phyloP scores from a whole-genome alignment of 345 rosid species.

The Reutealis trisperma region DNA sequence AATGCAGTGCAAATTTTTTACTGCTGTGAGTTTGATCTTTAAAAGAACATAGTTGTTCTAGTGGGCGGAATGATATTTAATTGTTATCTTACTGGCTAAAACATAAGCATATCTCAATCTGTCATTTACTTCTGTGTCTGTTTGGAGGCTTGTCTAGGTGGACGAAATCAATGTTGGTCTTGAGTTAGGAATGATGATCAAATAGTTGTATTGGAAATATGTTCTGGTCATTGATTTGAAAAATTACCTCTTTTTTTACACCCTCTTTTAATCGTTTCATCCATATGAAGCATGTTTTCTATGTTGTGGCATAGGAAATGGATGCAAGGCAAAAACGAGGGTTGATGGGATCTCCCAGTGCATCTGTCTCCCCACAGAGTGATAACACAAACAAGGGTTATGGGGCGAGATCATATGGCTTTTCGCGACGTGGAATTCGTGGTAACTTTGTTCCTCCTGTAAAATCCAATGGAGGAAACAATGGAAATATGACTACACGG shows the following conservation, averaged over 20 bases:
- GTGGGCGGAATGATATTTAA: not conserved
- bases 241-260: not conserved
- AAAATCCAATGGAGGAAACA: conserved; percentile 62
- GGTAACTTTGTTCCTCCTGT: conserved; percentile 91
- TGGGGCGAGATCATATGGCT: conserved; percentile 62
- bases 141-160: not conserved
- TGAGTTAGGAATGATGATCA: not conserved
- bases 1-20: not conserved
- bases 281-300: not conserved
- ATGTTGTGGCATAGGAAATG: conserved; percentile 60
- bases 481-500: conserved; percentile 69
- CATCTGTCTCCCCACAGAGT: conserved; percentile 59
- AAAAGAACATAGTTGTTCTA: not conserved
- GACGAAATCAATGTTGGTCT: not conserved
- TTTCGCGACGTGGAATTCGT: conserved; percentile 67
- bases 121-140: not conserved
- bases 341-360: conserved; percentile 58
- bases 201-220: not conserved
- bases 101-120: not conserved
- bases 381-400: conserved; percentile 56
- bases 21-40: not conserved
- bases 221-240: not conserved
- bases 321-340: conserved; percentile 73
- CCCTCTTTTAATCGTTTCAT: not conserved
- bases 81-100: not conserved